These are phyloP conservation scores for Gentiana straminea DNA, from an alignment of 257 asterid genomes.

Conservation along the genomic window DNA sequence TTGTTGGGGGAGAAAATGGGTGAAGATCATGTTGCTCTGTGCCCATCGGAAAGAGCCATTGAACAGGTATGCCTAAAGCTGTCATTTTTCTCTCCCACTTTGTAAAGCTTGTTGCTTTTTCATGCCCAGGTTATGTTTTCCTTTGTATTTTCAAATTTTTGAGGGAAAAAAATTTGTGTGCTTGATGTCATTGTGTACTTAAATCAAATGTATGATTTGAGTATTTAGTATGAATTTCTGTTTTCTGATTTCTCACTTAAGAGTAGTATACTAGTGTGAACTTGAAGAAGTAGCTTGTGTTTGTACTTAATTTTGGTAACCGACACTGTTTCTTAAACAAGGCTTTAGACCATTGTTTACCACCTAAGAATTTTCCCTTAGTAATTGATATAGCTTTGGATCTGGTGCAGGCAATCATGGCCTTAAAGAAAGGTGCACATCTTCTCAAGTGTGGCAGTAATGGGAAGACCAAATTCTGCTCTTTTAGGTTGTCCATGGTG, in stretches of 20 bases:
- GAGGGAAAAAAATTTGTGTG: no score
- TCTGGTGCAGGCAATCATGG: slow-evolving; percentile 35
- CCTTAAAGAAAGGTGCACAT: slow-evolving; percentile 44
- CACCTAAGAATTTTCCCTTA: not conserved
- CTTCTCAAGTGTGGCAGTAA: slow-evolving; percentile 33
- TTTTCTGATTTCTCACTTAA: not conserved
- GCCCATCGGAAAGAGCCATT: slow-evolving; percentile 28
- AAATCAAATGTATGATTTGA: not conserved
- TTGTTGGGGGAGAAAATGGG: slow-evolving; percentile 21
- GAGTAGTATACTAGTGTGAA: not conserved
- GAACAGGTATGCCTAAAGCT: slow-evolving; percentile 21
- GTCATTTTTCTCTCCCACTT: slow-evolving; percentile 1
- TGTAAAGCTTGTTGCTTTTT: not conserved
- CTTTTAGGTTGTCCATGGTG: slow-evolving; percentile 44
- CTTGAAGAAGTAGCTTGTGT: not conserved
- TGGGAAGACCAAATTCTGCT: slow-evolving; percentile 46
- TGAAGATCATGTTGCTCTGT: slow-evolving; percentile 19
- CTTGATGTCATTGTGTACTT: not conserved
- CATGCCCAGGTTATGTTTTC: not conserved
- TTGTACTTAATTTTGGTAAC: slow-evolving; percentile 2
- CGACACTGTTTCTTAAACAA: no score
- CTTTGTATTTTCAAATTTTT: not conserved
- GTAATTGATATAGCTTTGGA: not conserved
- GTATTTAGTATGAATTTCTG: not conserved
- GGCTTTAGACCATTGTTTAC: not conserved